Conservation (phyloP, 2,329 filamentous ascomycete genomes). For the Fusarium pseudograminearum region DNA sequence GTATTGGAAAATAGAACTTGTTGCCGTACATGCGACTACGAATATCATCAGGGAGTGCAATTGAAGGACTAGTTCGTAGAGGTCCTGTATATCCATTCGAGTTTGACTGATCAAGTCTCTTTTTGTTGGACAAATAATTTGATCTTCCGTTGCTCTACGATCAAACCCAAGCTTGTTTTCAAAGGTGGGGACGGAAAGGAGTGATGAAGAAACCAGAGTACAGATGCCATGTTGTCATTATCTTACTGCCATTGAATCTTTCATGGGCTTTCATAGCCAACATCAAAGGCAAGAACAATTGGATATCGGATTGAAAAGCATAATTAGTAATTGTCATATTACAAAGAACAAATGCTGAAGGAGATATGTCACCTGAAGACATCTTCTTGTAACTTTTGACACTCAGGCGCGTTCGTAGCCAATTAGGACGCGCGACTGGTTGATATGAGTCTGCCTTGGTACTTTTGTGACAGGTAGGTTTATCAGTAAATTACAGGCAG, state of each 20-base stretch:
- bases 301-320: conserved; percentile 1
- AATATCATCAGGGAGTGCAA: not conserved
- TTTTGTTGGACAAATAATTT: not conserved
- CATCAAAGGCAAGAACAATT: not conserved
- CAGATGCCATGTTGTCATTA: not conserved
- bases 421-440: conserved; percentile 36
- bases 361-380: not conserved
- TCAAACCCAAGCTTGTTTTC: not conserved
- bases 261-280: not conserved
- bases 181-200: conserved; percentile 1
- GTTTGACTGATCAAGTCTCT: not conserved
- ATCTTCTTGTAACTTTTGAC: conserved; percentile 1
- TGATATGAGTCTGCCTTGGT: conserved; percentile 44
- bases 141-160: not conserved
- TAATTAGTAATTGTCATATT: not conserved
- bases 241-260: not conserved
- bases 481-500: conserved; percentile 48
- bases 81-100: not conserved
- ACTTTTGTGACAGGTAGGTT: conserved; percentile 46
- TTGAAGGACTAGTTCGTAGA: not conserved
- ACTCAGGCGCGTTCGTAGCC: conserved; percentile 10
- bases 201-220: not conserved
- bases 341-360: not conserved
- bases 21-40: not conserved
- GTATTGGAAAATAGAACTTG: not conserved